A percentile compares a stretch with the other conserved stretches of the same genome.
These are phyloP conservation scores for Solanum okadae DNA, from an alignment of 257 asterid genomes.

Conservation along the genomic window DNA sequence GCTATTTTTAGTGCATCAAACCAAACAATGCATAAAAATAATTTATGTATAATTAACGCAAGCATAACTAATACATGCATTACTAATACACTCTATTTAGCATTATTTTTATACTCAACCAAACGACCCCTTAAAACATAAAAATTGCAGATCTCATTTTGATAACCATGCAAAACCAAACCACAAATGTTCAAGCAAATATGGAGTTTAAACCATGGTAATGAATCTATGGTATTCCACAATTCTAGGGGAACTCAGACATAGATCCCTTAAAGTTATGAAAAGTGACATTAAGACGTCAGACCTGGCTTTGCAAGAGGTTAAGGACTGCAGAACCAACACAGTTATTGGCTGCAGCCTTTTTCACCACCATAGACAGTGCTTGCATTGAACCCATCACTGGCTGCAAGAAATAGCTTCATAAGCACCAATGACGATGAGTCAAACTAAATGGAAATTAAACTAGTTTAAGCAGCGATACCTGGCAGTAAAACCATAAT, in stretches of 20 bases:
- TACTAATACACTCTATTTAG: not conserved
- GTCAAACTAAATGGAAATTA: constrained; percentile 1
- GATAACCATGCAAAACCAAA: not conserved
- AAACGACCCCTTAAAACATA: not conserved
- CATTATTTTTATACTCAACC: not conserved
- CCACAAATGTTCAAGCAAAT: not conserved
- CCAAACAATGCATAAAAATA: not conserved
- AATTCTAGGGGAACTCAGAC: not conserved
- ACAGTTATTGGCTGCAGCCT: constrained; percentile 67
- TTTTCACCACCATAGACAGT: constrained; percentile 66
- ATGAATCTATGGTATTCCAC: not conserved
- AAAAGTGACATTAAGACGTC: not conserved
- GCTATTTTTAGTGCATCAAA: not conserved
- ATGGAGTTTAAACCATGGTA: not conserved
- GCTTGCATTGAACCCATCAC: constrained; percentile 98
- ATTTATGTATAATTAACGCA: not conserved
- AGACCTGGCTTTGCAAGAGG: constrained; percentile 91
- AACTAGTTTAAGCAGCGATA: constrained; percentile 13
- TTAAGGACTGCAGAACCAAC: constrained; percentile 85
- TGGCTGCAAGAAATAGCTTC: constrained; percentile 48
- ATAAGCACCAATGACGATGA: constrained; percentile 1
- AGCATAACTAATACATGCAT: not conserved
- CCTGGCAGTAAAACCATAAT: constrained; percentile 99
- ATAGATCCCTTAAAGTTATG: not conserved
- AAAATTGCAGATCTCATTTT: not conserved